phyloP scores from a whole-genome alignment of 352 stramenopile genomes.

The Pythium oligandrum region DNA sequence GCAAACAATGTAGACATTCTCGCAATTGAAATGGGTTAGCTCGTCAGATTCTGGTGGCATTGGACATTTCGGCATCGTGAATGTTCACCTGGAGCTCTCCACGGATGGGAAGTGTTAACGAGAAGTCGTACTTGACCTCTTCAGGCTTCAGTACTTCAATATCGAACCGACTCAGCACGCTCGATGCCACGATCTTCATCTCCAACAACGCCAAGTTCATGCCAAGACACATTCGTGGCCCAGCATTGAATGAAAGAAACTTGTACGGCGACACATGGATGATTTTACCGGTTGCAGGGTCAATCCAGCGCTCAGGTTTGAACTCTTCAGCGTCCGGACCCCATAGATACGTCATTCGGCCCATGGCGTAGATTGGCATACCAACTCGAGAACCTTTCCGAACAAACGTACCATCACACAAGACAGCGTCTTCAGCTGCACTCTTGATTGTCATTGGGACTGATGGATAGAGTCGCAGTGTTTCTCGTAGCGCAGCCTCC shows the following conservation, averaged over 20 bases:
- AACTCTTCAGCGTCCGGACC: conserved; percentile 31
- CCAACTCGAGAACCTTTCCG: conserved; percentile 28
- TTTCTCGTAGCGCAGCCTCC: conserved; percentile 37
- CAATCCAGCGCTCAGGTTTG: conserved; percentile 38
- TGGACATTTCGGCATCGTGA: not conserved
- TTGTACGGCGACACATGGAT: conserved; percentile 33
- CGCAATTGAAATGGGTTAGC: too few species aligned
- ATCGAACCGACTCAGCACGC: conserved; percentile 27
- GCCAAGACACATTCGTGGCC: conserved; percentile 37
- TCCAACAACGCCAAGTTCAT: conserved; percentile 43
- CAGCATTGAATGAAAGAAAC: conserved; percentile 46
- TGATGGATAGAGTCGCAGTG: conserved; percentile 33
- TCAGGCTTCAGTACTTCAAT: conserved; percentile 11
- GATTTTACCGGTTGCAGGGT: conserved; percentile 19
- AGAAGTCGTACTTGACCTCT: conserved; percentile 4
- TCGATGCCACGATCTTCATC: conserved; percentile 41
- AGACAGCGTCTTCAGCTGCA: conserved; percentile 16
- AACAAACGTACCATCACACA: conserved; percentile 31
- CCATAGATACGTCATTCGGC: conserved; percentile 30
- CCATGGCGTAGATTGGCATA: conserved; percentile 35
- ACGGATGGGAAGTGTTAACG: conserved; percentile 5
- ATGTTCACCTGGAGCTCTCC: not conserved
- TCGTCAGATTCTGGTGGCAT: too few species aligned
- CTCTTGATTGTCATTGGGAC: conserved; percentile 28
- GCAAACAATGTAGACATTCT: too few species aligned